Evolutionary conservation across 2,329 filamentous ascomycete genomes (phyloP).

Genomic region (Lecanosticta acicola): DNA sequence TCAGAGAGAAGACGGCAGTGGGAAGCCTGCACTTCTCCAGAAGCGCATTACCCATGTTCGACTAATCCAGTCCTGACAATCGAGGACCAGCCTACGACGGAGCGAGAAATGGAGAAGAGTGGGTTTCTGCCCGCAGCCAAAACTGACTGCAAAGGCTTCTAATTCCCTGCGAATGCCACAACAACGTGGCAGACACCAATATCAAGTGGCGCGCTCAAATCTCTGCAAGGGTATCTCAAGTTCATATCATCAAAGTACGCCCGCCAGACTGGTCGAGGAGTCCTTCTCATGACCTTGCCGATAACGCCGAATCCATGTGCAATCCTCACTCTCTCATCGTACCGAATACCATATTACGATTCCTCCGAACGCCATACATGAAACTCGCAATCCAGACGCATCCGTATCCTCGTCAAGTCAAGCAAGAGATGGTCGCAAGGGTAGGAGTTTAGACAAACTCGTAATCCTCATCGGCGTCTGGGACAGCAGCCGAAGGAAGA

Average conservation of each 20-base stretch:
- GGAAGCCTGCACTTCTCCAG: no score
- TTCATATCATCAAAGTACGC: constrained; percentile 27
- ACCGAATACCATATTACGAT: not conserved
- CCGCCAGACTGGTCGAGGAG: constrained; percentile 5
- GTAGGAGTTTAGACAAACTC: constrained; percentile 29
- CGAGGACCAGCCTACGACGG: no score
- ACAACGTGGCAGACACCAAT: not conserved
- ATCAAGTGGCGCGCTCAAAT: constrained; percentile 1
- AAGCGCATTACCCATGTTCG: no score
- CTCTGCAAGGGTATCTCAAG: constrained; percentile 17
- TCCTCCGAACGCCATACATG: not conserved
- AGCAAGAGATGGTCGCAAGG: not conserved
- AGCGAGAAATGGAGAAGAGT: no score
- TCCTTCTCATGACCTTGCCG: constrained; percentile 26
- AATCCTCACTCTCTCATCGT: not conserved
- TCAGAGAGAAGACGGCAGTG: no score
- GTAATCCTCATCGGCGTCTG: constrained; percentile 32
- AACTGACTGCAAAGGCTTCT: not conserved
- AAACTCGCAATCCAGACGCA: constrained; percentile 1
- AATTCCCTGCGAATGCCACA: not conserved
- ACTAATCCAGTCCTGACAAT: no score
- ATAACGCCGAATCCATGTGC: constrained; percentile 17
- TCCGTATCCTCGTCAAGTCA: not conserved
- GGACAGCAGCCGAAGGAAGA: constrained; percentile 23
- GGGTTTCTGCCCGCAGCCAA: not conserved